Evolutionary conservation across 441 rosid species (phyloP).

Genomic region (Eugenia klotzschiana): DNA sequence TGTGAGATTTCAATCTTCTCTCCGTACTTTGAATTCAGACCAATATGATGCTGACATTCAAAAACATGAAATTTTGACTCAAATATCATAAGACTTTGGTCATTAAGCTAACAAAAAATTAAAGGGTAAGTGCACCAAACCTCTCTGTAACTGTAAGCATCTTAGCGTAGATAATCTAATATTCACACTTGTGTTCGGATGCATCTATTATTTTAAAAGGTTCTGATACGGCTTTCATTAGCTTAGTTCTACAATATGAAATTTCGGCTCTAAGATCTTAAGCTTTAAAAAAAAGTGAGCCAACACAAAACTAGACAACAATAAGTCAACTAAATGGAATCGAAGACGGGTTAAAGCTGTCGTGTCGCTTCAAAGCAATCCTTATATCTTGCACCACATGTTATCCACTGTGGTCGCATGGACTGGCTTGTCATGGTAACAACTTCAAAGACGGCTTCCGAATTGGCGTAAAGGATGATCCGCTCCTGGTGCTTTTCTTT

Average conservation of each 20-base stretch:
- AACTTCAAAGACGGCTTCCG: neutral
- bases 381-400: neutral
- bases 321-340: neutral
- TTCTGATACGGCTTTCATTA: neutral
- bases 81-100: neutral
- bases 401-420: neutral
- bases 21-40: neutral
- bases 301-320: neutral
- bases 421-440: neutral
- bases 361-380: neutral
- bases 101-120: neutral
- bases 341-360: neutral
- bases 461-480: neutral
- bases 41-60: neutral
- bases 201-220: neutral
- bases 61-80: neutral
- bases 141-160: neutral
- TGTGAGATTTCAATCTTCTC: neutral
- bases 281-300: neutral
- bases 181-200: neutral
- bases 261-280: neutral
- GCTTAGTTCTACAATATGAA: neutral
- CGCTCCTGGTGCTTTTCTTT: neutral
- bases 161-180: neutral
- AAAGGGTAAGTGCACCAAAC: neutral